Conservation (phyloP, 2,329 filamentous ascomycete species). For the Cladophialophora bantiana region DNA sequence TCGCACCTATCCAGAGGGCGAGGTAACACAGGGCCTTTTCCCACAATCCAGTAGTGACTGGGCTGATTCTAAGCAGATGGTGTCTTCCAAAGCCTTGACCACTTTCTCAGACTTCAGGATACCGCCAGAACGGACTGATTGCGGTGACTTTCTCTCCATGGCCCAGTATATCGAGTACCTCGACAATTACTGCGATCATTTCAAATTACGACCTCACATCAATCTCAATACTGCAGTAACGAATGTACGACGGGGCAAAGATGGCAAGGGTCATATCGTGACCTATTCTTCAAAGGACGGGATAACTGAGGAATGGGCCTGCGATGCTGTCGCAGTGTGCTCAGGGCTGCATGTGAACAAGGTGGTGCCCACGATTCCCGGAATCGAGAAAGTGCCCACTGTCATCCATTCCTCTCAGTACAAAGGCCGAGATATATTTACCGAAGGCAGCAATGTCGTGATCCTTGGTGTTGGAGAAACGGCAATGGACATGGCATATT, state of each 20-base stretch:
- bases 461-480: constrained; percentile 21
- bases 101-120: constrained; percentile 23
- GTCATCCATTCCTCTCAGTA: constrained; percentile 23
- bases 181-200: constrained; percentile 18
- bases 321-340: constrained; percentile 21
- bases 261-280: constrained; percentile 14
- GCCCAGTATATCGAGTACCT: constrained; percentile 18
- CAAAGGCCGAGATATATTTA: constrained; percentile 17
- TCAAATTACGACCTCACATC: constrained; percentile 22
- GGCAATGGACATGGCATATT: constrained; percentile 24
- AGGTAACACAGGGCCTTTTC: constrained; percentile 5
- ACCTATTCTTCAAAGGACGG: constrained; percentile 1
- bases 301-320: constrained; percentile 16
- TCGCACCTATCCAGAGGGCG: constrained; percentile 21
- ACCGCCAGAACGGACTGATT: constrained; percentile 6
- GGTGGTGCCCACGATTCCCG: constrained; percentile 12
- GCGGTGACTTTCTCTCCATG: constrained; percentile 18
- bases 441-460: constrained; percentile 21
- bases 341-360: constrained; percentile 16
- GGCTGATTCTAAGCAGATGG: constrained; percentile 12
- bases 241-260: constrained; percentile 18
- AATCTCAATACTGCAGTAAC: constrained; percentile 19
- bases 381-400: constrained; percentile 19
- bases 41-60: neutral
- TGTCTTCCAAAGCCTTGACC: constrained; percentile 21